Evolutionary conservation across 306 rosid species (phyloP).

Genomic region (Vigna radiata): DNA sequence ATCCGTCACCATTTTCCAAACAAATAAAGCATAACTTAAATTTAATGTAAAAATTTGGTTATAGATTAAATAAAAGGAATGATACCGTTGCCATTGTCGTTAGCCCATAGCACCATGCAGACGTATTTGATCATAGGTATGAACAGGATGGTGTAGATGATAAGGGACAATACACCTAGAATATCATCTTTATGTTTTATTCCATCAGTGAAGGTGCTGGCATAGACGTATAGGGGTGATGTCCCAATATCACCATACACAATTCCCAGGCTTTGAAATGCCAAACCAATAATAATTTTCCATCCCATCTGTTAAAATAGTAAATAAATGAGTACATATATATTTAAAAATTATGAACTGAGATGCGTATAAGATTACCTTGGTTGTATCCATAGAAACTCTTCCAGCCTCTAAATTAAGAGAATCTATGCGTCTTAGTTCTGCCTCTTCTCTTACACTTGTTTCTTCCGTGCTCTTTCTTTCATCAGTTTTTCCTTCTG

Average conservation of each 20-base stretch:
- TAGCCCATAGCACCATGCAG: slow-evolving; percentile 77
- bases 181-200: slow-evolving; percentile 58
- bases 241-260: slow-evolving; percentile 94
- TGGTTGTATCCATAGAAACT: slow-evolving; percentile 44
- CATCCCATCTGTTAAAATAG: slow-evolving; percentile 41
- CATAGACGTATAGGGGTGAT: slow-evolving; percentile 78
- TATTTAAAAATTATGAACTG: neutral
- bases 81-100: slow-evolving; percentile 80
- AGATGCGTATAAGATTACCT: slow-evolving; percentile 41
- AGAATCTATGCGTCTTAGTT: slow-evolving; percentile 74
- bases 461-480: neutral
- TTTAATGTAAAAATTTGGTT: too few relatives aligned
- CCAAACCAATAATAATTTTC: slow-evolving; percentile 60
- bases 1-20: too few relatives aligned
- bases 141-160: slow-evolving; percentile 72
- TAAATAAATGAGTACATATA: too few relatives aligned
- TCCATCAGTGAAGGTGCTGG: slow-evolving; percentile 50
- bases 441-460: neutral
- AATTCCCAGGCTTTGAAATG: slow-evolving; percentile 84
- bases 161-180: slow-evolving; percentile 70
- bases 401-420: slow-evolving; percentile 88
- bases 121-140: slow-evolving; percentile 76
- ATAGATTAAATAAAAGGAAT: too few relatives aligned
- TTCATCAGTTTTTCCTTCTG: neutral
- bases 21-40: too few relatives aligned